Conservation (phyloP, 345 rosid genomes). For the Populus deltoides region DNA sequence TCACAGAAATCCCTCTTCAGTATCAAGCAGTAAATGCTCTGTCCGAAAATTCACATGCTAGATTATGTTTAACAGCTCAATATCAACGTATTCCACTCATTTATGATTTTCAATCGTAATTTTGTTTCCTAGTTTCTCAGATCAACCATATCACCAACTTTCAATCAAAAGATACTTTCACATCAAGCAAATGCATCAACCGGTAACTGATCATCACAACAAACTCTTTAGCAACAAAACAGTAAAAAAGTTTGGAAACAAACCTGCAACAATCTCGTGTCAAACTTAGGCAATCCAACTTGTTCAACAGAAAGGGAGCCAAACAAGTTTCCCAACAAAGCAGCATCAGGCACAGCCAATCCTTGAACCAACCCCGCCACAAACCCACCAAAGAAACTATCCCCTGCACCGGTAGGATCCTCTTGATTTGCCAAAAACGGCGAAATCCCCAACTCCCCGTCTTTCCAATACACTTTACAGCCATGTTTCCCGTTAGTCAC, state of each 20-base stretch:
- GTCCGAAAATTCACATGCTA: neutral
- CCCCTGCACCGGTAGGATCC: slow-evolving; percentile 99
- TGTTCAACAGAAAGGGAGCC: slow-evolving; percentile 91
- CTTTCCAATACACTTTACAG: slow-evolving; percentile 54
- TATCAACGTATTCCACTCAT: neutral
- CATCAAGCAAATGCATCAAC: neutral
- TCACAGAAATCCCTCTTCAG: neutral
- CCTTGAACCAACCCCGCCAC: slow-evolving; percentile 76
- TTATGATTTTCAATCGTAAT: neutral
- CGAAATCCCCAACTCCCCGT: slow-evolving; percentile 44
- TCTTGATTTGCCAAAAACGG: slow-evolving; percentile 73
- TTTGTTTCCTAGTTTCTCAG: neutral
- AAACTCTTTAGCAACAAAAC: neutral
- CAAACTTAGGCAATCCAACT: slow-evolving; percentile 78
- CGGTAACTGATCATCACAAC: neutral
- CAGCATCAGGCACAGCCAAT: slow-evolving; percentile 83
- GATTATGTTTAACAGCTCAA: neutral
- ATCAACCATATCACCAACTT: neutral
- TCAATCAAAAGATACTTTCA: neutral
- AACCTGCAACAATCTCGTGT: slow-evolving; percentile 66
- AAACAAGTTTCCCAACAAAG: slow-evolving; percentile 80
- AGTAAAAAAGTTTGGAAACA: neutral
- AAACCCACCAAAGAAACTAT: slow-evolving; percentile 82
- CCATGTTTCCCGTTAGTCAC: slow-evolving; percentile 90
- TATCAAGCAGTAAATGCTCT: neutral